Percentiles rank a stretch among this genome's conserved stretches.
phyloP scores from a whole-genome alignment of 331 rosid genomes.

The Pyracantha coccinea region DNA sequence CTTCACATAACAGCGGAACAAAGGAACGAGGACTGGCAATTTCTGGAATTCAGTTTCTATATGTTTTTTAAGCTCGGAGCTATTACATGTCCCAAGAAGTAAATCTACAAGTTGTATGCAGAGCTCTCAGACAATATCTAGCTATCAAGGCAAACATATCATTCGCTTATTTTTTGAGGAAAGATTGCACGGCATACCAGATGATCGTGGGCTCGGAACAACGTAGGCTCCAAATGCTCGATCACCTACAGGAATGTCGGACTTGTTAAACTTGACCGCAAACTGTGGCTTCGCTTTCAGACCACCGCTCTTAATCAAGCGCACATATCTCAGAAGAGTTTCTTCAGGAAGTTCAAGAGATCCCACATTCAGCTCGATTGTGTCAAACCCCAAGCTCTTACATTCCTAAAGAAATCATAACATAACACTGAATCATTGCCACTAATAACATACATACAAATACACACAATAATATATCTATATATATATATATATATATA shows the following conservation, averaged over 20 bases:
- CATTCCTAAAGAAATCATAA: slow-evolving; percentile 46
- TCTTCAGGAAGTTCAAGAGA: slow-evolving; percentile 82
- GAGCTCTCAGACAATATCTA: not conserved
- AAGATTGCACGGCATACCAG: slow-evolving; percentile 37
- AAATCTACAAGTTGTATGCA: not conserved
- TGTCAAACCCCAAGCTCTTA: slow-evolving; percentile 78
- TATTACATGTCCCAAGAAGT: not conserved
- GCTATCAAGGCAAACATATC: not conserved
- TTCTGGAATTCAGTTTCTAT: not conserved
- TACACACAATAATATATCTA: not conserved
- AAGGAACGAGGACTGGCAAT: not conserved
- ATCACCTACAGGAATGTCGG: slow-evolving; percentile 63
- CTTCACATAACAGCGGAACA: not conserved
- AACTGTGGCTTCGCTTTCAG: slow-evolving; percentile 70
- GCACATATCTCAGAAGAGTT: slow-evolving; percentile 63
- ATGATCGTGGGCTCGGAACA: slow-evolving; percentile 59
- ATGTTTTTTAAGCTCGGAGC: not conserved
- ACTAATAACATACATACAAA: not conserved
- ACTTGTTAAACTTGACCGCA: slow-evolving; percentile 62
- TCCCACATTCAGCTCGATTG: slow-evolving; percentile 64
- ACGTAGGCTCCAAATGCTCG: slow-evolving; percentile 86
- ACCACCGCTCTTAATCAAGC: slow-evolving; percentile 74
- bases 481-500: slow-evolving; percentile 2
- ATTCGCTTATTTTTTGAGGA: not conserved
- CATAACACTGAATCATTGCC: not conserved